Conservation (phyloP, 495 filamentous ascomycete genomes). For the Penicillium egyptiacum region DNA sequence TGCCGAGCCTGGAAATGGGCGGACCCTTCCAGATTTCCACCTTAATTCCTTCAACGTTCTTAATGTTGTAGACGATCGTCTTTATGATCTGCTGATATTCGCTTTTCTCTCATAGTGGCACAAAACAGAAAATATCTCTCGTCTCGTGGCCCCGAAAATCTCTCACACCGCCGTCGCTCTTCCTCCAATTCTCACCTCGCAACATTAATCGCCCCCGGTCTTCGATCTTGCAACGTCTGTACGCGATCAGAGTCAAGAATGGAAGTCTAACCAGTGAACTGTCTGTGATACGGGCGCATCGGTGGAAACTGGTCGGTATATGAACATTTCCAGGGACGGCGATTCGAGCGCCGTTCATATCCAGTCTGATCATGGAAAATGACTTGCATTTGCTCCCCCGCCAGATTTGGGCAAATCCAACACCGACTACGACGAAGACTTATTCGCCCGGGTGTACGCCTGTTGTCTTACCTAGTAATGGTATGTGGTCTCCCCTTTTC, state of each 20-base stretch:
- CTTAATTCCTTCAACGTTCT: constrained; percentile 10
- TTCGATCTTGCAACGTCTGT: constrained; percentile 7
- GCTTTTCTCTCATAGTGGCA: background rate
- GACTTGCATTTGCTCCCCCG: constrained; percentile 41
- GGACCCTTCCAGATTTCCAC: constrained; percentile 25
- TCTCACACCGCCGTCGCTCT: background rate
- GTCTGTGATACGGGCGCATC: constrained; percentile 6
- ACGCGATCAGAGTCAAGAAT: constrained; percentile 22
- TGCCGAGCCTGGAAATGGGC: constrained; percentile 17
- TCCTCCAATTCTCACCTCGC: constrained; percentile 13
- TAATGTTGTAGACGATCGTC: too few species aligned
- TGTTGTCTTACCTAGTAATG: constrained; percentile 58
- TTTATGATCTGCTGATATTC: background rate
- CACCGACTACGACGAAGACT: constrained; percentile 38
- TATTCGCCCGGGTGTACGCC: constrained; percentile 57
- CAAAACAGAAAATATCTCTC: background rate
- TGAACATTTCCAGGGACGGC: constrained; percentile 26
- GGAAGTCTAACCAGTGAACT: constrained; percentile 15
- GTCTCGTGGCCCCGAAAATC: background rate
- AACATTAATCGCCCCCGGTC: constrained; percentile 10
- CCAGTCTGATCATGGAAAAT: constrained; percentile 40
- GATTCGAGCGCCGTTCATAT: constrained; percentile 21
- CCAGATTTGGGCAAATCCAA: constrained; percentile 56
- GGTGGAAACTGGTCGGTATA: constrained; percentile 21
- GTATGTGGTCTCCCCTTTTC: constrained; percentile 28